phyloP scores from a whole-genome alignment of 305 asterid species.

The Fraxinus sp. region DNA sequence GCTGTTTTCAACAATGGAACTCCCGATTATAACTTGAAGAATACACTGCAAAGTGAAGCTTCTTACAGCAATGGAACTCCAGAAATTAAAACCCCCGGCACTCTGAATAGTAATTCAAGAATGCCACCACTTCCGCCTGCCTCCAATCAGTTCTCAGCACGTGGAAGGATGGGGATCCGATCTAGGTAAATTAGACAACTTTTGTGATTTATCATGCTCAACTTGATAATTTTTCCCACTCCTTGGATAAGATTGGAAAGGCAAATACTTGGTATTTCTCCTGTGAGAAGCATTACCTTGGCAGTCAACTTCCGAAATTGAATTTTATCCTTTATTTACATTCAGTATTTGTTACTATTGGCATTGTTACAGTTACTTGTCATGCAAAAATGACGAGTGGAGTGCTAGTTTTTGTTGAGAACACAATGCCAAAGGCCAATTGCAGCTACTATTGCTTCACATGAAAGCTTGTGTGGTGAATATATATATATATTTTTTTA shows the following conservation, averaged over 20 bases:
- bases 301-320: background rate
- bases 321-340: background rate
- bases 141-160: constrained; percentile 80
- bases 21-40: constrained; percentile 63
- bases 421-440: background rate
- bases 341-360: background rate
- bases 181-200: constrained; percentile 54
- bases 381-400: background rate
- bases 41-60: constrained; percentile 62
- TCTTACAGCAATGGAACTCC: constrained; percentile 53
- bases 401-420: background rate
- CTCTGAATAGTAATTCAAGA: constrained; percentile 57
- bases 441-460: background rate
- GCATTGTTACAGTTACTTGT: background rate
- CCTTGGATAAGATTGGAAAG: background rate
- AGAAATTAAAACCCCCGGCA: constrained; percentile 55
- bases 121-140: constrained; percentile 95
- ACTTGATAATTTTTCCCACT: constrained; percentile 6
- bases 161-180: constrained; percentile 76
- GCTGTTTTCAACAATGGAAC: constrained; percentile 70
- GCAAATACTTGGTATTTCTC: background rate
- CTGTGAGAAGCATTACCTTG: background rate
- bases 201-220: background rate
- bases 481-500: too few species aligned
- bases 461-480: background rate